phyloP scores from a whole-genome alignment of 2,329 filamentous ascomycete species.

The Didymella pinodella region DNA sequence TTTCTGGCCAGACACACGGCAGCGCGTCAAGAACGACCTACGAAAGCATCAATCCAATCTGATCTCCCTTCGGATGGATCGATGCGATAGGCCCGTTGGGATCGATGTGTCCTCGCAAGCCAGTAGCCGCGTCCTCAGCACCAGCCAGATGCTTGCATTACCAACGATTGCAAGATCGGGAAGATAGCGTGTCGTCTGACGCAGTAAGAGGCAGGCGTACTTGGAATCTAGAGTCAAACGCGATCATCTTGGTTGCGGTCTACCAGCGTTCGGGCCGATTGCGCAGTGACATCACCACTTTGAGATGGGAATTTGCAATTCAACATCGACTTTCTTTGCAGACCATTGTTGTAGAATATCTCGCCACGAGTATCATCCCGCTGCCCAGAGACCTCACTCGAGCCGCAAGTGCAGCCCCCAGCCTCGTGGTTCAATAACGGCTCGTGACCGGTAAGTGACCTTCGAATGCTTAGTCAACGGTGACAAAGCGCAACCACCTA shows the following conservation, averaged over 20 bases:
- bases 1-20: slow-evolving; percentile 24
- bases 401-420: neutral
- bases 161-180: slow-evolving; percentile 18
- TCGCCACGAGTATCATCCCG: slow-evolving; percentile 3
- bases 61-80: slow-evolving; percentile 19
- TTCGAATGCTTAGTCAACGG: neutral
- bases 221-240: slow-evolving; percentile 4
- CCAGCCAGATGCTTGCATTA: slow-evolving; percentile 27
- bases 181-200: slow-evolving; percentile 23
- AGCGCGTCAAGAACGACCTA: slow-evolving; percentile 7
- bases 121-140: slow-evolving; percentile 16
- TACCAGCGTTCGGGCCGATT: slow-evolving; percentile 6
- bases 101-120: slow-evolving; percentile 1
- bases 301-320: slow-evolving; percentile 3
- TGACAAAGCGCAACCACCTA: neutral
- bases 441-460: neutral
- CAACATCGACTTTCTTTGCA: neutral
- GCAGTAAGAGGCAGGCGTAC: slow-evolving; percentile 13
- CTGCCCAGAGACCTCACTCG: neutral
- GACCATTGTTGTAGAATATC: neutral
- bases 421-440: neutral
- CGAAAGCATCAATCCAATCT: slow-evolving; percentile 23
- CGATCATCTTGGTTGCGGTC: slow-evolving; percentile 5
- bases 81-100: slow-evolving; percentile 24
- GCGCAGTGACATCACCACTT: slow-evolving; percentile 11